phyloP scores from a whole-genome alignment of 2,329 filamentous ascomycete species.

The Xylaria digitata region DNA sequence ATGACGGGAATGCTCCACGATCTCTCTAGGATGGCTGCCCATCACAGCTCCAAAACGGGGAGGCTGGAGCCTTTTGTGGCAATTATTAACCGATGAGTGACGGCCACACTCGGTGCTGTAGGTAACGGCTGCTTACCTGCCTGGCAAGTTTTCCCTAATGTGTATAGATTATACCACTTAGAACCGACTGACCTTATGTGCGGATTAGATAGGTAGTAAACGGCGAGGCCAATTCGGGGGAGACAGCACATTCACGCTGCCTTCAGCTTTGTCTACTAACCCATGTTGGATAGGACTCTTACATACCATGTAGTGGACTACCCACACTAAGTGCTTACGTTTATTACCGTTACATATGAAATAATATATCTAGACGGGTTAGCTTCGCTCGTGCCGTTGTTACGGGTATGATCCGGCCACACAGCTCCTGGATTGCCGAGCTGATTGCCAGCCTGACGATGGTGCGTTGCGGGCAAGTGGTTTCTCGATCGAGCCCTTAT shows the following conservation, averaged over 20 bases:
- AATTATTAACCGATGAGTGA: conserved; percentile 33
- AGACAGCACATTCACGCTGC: conserved; percentile 18
- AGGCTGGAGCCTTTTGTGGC: conserved; percentile 27
- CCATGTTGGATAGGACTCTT: conserved; percentile 8
- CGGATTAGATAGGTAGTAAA: conserved; percentile 3
- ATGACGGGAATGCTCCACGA: conserved; percentile 21
- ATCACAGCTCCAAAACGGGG: conserved; percentile 19
- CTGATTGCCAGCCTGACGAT: conserved; percentile 37
- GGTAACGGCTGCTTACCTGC: neutral
- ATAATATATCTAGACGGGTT: conserved; percentile 23
- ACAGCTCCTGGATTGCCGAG: conserved; percentile 35
- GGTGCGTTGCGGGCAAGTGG: conserved; percentile 21
- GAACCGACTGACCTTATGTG: neutral
- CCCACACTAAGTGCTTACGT: conserved; percentile 22
- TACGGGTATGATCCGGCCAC: conserved; percentile 33
- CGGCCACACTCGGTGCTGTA: conserved; percentile 1
- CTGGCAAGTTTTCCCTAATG: neutral
- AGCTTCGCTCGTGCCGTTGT: conserved; percentile 27
- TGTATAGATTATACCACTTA: neutral
- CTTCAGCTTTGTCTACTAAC: conserved; percentile 16
- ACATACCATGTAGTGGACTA: conserved; percentile 11
- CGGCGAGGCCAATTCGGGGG: neutral
- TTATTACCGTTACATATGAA: conserved; percentile 28
- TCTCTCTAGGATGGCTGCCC: neutral
- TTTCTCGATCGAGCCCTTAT: conserved; percentile 36